phyloP scores from a whole-genome alignment of 306 rosid species.

The Calophaca sinica region DNA sequence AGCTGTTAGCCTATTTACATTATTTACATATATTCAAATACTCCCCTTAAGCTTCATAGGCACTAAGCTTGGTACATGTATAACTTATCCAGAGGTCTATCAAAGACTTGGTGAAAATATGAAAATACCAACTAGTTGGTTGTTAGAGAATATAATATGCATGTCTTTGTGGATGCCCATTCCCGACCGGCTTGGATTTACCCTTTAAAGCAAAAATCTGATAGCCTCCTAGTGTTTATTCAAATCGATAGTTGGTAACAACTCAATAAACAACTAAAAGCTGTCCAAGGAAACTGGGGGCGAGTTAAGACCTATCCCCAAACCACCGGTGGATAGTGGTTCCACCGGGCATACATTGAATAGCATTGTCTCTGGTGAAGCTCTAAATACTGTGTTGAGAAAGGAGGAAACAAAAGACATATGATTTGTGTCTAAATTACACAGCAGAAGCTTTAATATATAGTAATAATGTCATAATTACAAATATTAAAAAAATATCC shows the following conservation, averaged over 20 bases:
- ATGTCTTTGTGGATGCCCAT: not conserved
- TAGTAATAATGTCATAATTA: not conserved
- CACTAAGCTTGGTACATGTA: not conserved
- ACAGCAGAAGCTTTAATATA: constrained; percentile 2
- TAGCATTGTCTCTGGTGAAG: not conserved
- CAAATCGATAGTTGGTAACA: no score
- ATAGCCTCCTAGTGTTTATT: no score
- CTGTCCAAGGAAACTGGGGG: no score
- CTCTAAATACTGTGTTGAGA: not conserved
- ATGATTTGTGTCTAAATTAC: not conserved
- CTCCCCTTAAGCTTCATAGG: not conserved
- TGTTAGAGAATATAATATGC: not conserved
- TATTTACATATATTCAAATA: not conserved
- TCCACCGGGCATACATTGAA: not conserved
- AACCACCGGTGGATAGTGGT: not conserved
- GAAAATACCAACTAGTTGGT: not conserved
- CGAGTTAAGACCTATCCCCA: no score
- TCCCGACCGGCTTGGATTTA: not conserved
- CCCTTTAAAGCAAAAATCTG: no score
- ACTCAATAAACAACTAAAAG: no score
- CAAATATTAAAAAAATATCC: not conserved
- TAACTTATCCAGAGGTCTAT: not conserved
- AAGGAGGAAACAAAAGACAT: not conserved
- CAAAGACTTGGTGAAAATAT: not conserved
- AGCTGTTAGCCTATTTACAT: not conserved